Base-by-base conservation (phyloP, 1,284 basidiomycete genomes). In the Heterobasidion parviporum region DNA sequence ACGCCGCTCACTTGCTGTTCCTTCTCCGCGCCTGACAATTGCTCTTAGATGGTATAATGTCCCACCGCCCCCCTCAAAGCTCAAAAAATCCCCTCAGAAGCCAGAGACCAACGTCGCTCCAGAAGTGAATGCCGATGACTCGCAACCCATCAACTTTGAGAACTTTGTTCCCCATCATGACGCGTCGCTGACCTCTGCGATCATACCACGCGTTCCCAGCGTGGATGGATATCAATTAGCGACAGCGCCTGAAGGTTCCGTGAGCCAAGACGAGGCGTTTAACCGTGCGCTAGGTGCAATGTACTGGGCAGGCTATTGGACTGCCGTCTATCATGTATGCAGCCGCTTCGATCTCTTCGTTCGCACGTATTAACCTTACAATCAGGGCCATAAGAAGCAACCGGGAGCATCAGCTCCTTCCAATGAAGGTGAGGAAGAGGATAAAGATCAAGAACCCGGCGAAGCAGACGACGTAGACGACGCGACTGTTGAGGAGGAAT, bases 301-400 rank as follows among this genome's bases (percentile, higher is more conserved):
- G 81, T 91, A 91, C 66, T 90, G 89, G 88, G 75, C 77, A 36
- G 88, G 88, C 15, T 91, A 91, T 67, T 91, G 88, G 87, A 89
- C 87, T 2, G 88, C 88, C 2, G 76, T 89, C 52, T 90, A 90
- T 65, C 83, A 90, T 67, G 87, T 85, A 64, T 26, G 66, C 64
- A 33, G 32, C 26, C 44, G 3, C 8, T 20, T 33, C 32, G 18
- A 26, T 56, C 10, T 15, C 49, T 32, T 14, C 36, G 10, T 34
- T 33, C 33, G 20, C 43, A 15, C 16, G 26, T 10, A 55, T 47
- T 53, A 18, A 45, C 47, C 15, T 18, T 56, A 33, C 47, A 12
- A 10, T 57, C 49, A 58, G 53, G 45, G 49, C 52, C 55, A 56
- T 9, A 57, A 53, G 15, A 56, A 58, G 35, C 52, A 43, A 16